Evolutionary conservation across 176 grass and related monocot species (phyloP).

Genomic region (Aegilops speltoides): DNA sequence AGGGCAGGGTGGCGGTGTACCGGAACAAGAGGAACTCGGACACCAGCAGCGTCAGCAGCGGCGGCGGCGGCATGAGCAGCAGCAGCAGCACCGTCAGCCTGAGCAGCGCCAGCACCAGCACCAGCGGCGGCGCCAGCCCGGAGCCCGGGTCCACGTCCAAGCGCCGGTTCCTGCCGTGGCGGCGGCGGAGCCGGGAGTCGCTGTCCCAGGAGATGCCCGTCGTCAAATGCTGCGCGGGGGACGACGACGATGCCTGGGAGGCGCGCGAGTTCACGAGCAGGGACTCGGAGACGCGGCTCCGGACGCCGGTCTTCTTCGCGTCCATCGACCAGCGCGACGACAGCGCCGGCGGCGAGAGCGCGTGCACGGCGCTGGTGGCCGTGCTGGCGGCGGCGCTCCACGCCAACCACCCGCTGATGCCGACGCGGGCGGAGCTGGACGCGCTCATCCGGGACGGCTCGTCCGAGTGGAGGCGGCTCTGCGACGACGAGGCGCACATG

Average conservation of each 20-base stretch:
- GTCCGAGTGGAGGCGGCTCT: slow-evolving; percentile 80
- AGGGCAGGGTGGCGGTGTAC: slow-evolving; percentile 38
- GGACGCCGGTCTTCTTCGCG: slow-evolving; percentile 78
- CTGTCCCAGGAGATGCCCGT: slow-evolving; percentile 35
- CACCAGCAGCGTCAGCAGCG: slow-evolving; percentile 37
- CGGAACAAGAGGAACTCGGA: slow-evolving; percentile 34
- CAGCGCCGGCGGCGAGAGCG: slow-evolving; percentile 92
- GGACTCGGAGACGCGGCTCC: slow-evolving; percentile 73
- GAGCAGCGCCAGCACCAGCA: slow-evolving; percentile 44
- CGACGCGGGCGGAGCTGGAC: slow-evolving; percentile 61
- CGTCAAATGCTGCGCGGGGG: slow-evolving; percentile 34
- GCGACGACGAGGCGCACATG: slow-evolving; percentile 52
- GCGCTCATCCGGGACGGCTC: slow-evolving; percentile 84
- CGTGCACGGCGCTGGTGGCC: slow-evolving; percentile 87
- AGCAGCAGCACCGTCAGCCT: slow-evolving; percentile 39
- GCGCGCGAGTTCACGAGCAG: slow-evolving; percentile 69
- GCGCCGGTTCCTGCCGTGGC: slow-evolving; percentile 44
- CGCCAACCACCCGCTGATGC: slow-evolving; percentile 47
- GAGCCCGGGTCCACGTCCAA: slow-evolving; percentile 51
- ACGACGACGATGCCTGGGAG: slow-evolving; percentile 67
- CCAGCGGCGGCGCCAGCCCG: slow-evolving; percentile 56
- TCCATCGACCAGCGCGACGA: slow-evolving; percentile 95
- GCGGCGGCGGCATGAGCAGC: neutral
- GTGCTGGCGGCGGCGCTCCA: slow-evolving; percentile 77
- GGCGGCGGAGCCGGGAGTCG: slow-evolving; percentile 48